A percentile compares a stretch with the other conserved stretches of the same genome.
phyloP scores from a whole-genome alignment of 2,329 filamentous ascomycete genomes.

The Amesomyces nigricolor region DNA sequence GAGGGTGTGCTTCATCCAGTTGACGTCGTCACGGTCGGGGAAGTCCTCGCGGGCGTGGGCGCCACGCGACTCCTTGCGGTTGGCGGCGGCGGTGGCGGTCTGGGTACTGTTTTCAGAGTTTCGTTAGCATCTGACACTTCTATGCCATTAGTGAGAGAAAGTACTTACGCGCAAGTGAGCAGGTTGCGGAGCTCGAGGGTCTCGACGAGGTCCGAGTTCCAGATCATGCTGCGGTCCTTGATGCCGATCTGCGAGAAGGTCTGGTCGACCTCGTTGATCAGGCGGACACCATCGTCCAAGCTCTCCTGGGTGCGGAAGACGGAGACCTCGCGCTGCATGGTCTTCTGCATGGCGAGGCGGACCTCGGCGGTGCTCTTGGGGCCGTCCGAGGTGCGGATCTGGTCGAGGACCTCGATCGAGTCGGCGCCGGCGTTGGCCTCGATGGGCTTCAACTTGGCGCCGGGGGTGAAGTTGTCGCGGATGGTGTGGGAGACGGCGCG shows the following conservation, averaged over 20 bases:
- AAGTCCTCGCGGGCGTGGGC: conserved; percentile 96
- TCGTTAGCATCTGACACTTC: conserved; percentile 19
- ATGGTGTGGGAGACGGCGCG: conserved; percentile 97
- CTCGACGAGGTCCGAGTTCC: conserved; percentile 97
- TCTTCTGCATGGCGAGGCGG: conserved; percentile 90
- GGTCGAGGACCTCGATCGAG: conserved; percentile 79
- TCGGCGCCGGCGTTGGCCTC: conserved; percentile 82
- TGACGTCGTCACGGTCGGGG: conserved; percentile 88
- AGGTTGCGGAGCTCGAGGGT: conserved; percentile 93
- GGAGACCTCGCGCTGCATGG: conserved; percentile 94
- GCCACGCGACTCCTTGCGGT: conserved; percentile 94
- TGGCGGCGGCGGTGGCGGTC: conserved; percentile 84
- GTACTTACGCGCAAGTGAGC: conserved; percentile 85
- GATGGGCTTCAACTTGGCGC: conserved; percentile 71
- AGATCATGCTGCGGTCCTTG: conserved; percentile 99
- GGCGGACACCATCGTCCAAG: conserved; percentile 86
- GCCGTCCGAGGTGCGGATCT: conserved; percentile 76
- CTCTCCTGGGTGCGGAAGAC: conserved; percentile 95
- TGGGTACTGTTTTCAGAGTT: conserved; percentile 56
- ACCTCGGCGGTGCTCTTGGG: conserved; percentile 85
- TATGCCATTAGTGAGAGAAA: background rate
- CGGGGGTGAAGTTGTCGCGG: conserved; percentile 86
- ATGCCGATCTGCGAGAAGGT: conserved; percentile 79
- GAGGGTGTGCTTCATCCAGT: conserved; percentile 99
- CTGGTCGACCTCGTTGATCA: conserved; percentile 78